phyloP scores from a whole-genome alignment of 176 grass and related monocot genomes.

The Bromus sterilis region DNA sequence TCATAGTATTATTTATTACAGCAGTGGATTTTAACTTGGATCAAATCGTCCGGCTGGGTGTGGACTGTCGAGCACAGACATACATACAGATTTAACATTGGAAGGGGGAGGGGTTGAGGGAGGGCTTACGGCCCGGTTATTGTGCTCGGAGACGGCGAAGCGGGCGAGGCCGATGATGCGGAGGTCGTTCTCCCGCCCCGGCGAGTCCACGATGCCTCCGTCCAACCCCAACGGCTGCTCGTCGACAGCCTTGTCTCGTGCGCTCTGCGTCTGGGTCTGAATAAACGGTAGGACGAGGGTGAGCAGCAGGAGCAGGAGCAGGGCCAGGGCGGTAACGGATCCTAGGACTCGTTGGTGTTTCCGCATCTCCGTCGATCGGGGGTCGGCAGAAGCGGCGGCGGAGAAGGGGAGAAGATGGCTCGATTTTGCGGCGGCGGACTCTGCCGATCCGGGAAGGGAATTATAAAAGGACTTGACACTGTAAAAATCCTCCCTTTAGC shows the following conservation, averaged over 20 bases:
- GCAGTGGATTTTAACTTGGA: background rate
- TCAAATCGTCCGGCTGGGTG: background rate
- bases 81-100: background rate
- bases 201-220: constrained; percentile 33
- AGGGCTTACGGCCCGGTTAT: constrained; percentile 56
- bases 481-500: too few relatives aligned
- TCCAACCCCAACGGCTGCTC: background rate
- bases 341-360: background rate
- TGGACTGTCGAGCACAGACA: background rate
- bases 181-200: constrained; percentile 46
- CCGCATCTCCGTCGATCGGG: background rate
- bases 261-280: background rate
- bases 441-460: too few relatives aligned
- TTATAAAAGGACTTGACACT: too few relatives aligned
- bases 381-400: background rate
- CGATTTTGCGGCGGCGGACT: background rate
- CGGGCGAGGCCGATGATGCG: constrained; percentile 40
- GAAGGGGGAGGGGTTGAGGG: background rate
- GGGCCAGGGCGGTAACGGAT: background rate
- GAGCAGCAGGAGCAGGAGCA: background rate
- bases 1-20: background rate
- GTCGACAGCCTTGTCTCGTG: constrained; percentile 2
- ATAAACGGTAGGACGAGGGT: background rate
- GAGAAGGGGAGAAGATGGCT: background rate
- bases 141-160: constrained; percentile 65